These are phyloP conservation scores for Neofusicoccum kwambonambiense DNA, from an alignment of 2,329 filamentous ascomycete species.

Conservation along the genomic window DNA sequence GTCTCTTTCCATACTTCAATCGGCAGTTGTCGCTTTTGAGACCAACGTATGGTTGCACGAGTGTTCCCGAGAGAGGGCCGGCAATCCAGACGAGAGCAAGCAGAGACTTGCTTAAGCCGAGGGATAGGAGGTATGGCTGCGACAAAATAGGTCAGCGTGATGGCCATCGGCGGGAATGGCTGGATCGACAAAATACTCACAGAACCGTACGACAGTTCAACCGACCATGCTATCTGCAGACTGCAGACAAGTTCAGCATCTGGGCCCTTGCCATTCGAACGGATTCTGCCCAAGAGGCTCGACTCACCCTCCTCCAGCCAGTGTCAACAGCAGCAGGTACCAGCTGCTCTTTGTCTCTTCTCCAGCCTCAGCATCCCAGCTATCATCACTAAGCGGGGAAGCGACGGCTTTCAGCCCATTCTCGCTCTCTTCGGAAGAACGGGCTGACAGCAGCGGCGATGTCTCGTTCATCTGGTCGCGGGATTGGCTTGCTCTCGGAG, in stretches of 20 bases:
- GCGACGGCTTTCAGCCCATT: slow-evolving; percentile 32
- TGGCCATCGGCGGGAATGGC: slow-evolving; percentile 13
- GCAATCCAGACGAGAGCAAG: slow-evolving; percentile 56
- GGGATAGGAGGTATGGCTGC: slow-evolving; percentile 52
- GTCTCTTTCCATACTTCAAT: slow-evolving; percentile 49
- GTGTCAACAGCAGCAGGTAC: slow-evolving; percentile 82
- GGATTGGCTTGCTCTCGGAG: slow-evolving; percentile 5
- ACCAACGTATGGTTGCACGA: slow-evolving; percentile 56
- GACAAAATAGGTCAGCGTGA: slow-evolving; percentile 10
- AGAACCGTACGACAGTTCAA: slow-evolving; percentile 90
- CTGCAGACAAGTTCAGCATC: slow-evolving; percentile 38
- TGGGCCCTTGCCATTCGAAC: not conserved
- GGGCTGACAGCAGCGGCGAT: slow-evolving; percentile 34
- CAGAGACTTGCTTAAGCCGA: slow-evolving; percentile 53
- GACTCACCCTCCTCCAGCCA: slow-evolving; percentile 72
- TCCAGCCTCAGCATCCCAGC: slow-evolving; percentile 46
- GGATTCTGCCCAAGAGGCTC: not conserved
- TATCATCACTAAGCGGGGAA: slow-evolving; percentile 36
- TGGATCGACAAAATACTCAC: slow-evolving; percentile 40
- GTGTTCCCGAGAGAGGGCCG: slow-evolving; percentile 53
- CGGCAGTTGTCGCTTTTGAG: slow-evolving; percentile 53
- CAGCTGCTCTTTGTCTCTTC: slow-evolving; percentile 75
- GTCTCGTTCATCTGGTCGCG: slow-evolving; percentile 33
- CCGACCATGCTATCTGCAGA: slow-evolving; percentile 92
- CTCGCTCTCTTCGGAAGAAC: slow-evolving; percentile 32